phyloP scores from a whole-genome alignment of 768 basidiomycete genomes.

The Tricholoma bakamatsutake region DNA sequence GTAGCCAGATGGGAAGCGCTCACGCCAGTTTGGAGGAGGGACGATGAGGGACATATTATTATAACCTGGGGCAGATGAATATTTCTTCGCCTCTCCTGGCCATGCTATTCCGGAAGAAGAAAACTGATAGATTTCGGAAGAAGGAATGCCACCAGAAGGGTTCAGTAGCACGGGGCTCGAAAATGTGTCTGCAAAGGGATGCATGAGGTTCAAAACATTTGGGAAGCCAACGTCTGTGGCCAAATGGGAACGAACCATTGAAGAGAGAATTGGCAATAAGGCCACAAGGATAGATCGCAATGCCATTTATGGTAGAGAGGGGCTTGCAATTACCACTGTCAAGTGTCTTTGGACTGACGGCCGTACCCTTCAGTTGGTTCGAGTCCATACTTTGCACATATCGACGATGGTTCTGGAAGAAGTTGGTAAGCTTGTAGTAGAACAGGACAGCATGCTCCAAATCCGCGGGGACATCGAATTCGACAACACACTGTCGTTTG shows the following conservation, averaged over 20 bases:
- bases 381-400: constrained; percentile 91
- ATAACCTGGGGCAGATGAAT: constrained; percentile 53
- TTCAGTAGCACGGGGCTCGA: constrained; percentile 55
- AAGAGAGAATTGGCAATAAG: constrained; percentile 96
- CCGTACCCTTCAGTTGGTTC: constrained; percentile 77
- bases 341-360: constrained; percentile 42
- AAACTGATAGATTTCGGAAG: constrained; percentile 59
- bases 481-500: constrained; percentile 63
- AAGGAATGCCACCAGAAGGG: constrained; percentile 39
- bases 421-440: constrained; percentile 96
- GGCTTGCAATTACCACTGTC: constrained; percentile 84
- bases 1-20: constrained; percentile 71
- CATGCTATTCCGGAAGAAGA: constrained; percentile 85
- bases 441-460: constrained; percentile 73
- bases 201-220: constrained; percentile 2
- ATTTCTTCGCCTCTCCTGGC: constrained; percentile 93
- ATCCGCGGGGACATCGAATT: constrained; percentile 79
- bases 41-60: constrained; percentile 55
- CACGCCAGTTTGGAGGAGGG: constrained; percentile 91
- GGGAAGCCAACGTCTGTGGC: neutral
- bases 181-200: constrained; percentile 62
- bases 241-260: constrained; percentile 57
- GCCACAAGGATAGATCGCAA: constrained; percentile 88
- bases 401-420: constrained; percentile 97
- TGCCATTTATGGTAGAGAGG: constrained; percentile 48